Percentiles rank a stretch among this genome's conserved stretches.
Conservation (phyloP, 371 early-diverging fungal genomes). For the Lichtheimia corymbifera region DNA sequence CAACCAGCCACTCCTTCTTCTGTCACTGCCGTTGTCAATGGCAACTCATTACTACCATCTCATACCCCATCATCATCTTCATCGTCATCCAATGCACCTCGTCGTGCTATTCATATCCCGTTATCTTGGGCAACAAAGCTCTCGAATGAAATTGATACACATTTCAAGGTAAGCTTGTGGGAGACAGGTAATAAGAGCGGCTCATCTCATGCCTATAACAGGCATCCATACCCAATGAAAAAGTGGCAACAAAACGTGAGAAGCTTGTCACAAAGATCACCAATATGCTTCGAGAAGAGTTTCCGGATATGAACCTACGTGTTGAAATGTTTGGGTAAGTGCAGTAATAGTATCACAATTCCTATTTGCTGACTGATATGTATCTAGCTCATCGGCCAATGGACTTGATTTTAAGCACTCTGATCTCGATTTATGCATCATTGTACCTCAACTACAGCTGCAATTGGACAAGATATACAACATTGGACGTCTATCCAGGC, state of each 20-base stretch:
- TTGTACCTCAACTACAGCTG: slow-evolving; percentile 23
- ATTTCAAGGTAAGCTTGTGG: neutral
- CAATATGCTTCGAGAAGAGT: slow-evolving; percentile 15
- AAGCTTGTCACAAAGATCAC: slow-evolving; percentile 3
- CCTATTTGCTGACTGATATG: no score
- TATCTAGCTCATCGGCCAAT: slow-evolving; percentile 29
- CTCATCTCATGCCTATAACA: no score
- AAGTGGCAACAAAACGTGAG: slow-evolving; percentile 3
- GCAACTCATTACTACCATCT: no score
- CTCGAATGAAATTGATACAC: neutral
- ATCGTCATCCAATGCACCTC: neutral
- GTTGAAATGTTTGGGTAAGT: slow-evolving; percentile 34
- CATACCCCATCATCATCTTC: neutral
- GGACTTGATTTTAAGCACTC: slow-evolving; percentile 22
- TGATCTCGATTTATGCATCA: slow-evolving; percentile 38
- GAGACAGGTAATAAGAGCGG: no score
- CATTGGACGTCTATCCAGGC: neutral
- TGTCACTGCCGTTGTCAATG: no score
- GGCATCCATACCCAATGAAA: neutral
- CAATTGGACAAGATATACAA: slow-evolving; percentile 7
- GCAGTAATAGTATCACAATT: no score
- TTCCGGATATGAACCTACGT: slow-evolving; percentile 13
- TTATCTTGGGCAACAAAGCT: no score
- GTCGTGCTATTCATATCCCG: no score
- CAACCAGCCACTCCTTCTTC: no score